These are phyloP conservation scores for Fusarium lyarnte DNA, from an alignment of 2,329 filamentous ascomycete genomes.

Conservation along the genomic window DNA sequence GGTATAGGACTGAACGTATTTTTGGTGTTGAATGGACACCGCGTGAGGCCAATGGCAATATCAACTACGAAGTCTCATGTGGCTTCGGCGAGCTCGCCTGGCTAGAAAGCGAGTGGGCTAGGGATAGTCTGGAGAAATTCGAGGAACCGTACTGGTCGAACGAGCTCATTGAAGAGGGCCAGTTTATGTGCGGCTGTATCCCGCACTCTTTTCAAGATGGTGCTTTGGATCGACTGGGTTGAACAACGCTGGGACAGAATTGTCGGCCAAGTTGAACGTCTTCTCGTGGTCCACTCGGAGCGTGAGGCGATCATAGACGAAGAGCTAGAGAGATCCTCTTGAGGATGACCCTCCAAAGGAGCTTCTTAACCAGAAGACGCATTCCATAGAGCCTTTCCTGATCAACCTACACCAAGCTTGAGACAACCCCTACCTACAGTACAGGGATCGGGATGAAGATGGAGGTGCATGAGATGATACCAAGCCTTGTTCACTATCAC, in stretches of 20 bases:
- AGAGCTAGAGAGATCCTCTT: neutral
- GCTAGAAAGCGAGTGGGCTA: neutral
- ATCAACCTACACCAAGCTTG: neutral
- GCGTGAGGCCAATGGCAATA: neutral
- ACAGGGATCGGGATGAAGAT: neutral
- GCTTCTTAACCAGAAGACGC: neutral
- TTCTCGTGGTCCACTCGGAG: neutral
- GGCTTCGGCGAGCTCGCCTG: neutral
- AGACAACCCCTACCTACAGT: no score
- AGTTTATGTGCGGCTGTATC: neutral
- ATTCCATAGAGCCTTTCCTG: neutral
- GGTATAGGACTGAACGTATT: neutral
- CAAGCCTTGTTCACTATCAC: neutral
- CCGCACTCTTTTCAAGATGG: neutral
- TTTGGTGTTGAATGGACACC: neutral
- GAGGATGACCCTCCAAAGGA: neutral
- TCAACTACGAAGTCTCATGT: neutral
- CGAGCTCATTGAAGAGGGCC: neutral
- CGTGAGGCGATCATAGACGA: neutral
- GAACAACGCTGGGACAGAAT: neutral
- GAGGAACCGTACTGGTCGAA: neutral
- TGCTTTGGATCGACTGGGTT: neutral
- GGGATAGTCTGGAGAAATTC: neutral
- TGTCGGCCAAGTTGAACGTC: neutral
- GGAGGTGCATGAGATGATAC: neutral